Evolutionary conservation across 2,329 filamentous ascomycete genomes (phyloP), one percentile per base, ranked within the genome.

Genomic region (Pseudopithomyces maydicus): DNA sequence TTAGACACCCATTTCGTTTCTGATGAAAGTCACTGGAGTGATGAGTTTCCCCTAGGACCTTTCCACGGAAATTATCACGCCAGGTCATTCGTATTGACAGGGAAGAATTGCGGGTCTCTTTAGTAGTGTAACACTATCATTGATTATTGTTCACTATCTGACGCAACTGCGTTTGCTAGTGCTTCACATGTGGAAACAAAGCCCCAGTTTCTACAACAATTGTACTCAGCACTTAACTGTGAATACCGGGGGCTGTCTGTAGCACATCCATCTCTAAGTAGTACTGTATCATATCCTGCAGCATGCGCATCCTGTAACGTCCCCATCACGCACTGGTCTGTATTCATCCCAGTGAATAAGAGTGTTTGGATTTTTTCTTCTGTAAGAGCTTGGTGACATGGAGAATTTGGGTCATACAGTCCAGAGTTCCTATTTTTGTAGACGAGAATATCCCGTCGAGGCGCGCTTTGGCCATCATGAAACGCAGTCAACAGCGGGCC

Each of bases 161-260:
- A 33, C 7, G 14, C 32, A 7, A 14, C 32, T 14, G 32, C 32
- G 7, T 33, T 33, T 7, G 32, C 32, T 7, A 33, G 17, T n/a
- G 36, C 36, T 39, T 39, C 39, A 17, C 46, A 49, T 5, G 29
- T 20, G 3, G 17, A 39, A 3, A 49, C 4, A 26, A 49, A 36
- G 6, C 46, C 51, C 41, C 43, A 54, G 14, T 38, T 39, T 38
- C 38, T 38, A 4, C 41, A 39, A 17, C 36, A 29, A 19, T 57
- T 57, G 36, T 42, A 57, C 41, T 54, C 50, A 15, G 33, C 45
- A 10, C 10, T 35, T 26, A 36, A 2, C 32, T 48, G 35, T 8
- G 50, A 8, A 83, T 86, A 11, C 77, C 83, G 6, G 1, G 50
- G 55, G 22, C 55, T 57, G 14, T 23, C 22, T 10, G 71, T 73